Conservation (phyloP, 352 stramenopile genomes). For the Pythium dissotocum region DNA sequence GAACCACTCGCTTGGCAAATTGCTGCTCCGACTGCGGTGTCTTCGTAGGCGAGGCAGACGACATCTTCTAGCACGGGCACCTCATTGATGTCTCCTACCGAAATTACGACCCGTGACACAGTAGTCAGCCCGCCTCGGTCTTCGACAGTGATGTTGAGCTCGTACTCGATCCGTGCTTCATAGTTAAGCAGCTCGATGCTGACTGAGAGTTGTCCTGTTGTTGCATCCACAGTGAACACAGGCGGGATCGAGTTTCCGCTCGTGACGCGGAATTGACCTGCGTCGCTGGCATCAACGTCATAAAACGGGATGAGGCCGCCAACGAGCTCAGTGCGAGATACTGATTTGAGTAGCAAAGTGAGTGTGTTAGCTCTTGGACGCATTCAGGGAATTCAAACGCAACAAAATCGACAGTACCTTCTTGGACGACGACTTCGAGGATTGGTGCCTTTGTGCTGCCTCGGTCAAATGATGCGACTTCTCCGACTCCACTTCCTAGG, state of each 20-base stretch:
- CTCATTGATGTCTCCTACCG: conserved; percentile 30
- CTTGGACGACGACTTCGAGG: conserved; percentile 39
- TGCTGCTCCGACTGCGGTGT: background rate
- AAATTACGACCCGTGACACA: conserved; percentile 11
- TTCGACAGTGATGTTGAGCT: conserved; percentile 13
- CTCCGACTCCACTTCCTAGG: conserved; percentile 46
- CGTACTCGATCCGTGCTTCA: conserved; percentile 19
- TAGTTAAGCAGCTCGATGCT: conserved; percentile 27
- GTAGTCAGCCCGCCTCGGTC: conserved; percentile 20
- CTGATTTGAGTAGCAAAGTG: background rate
- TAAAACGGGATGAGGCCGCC: conserved; percentile 8
- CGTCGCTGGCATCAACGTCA: conserved; percentile 27
- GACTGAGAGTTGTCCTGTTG: conserved; percentile 16
- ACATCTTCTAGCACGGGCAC: conserved; percentile 12
- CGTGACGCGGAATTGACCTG: conserved; percentile 14
- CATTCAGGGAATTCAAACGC: background rate
- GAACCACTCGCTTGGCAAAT: conserved; percentile 22
- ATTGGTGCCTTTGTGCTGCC: conserved; percentile 24
- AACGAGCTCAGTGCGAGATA: conserved; percentile 13
- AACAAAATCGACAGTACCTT: conserved; percentile 32
- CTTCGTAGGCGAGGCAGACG: conserved; percentile 24
- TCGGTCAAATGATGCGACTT: conserved; percentile 47
- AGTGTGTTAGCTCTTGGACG: background rate
- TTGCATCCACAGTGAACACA: conserved; percentile 21
- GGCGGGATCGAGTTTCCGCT: conserved; percentile 18